Conservation (phyloP, 177 flowering plant species). For the Vitis hybrid region DNA sequence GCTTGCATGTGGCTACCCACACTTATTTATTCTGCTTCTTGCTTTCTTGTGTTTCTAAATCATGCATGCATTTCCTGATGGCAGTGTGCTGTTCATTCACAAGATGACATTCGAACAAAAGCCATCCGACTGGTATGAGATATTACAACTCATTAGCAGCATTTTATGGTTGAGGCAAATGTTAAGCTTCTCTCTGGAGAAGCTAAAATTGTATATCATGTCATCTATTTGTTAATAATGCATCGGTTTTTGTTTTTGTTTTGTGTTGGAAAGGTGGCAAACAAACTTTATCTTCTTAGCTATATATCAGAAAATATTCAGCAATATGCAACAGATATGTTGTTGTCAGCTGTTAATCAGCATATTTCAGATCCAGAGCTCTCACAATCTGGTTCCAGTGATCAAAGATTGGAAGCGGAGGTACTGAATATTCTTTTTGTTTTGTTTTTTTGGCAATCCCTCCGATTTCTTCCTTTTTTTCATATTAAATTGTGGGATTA, state of each 20-base stretch:
- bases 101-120: conserved; percentile 87
- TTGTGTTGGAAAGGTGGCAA: conserved; percentile 67
- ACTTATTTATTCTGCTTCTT: neutral
- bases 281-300: conserved; percentile 75
- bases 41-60: neutral
- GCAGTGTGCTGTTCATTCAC: conserved; percentile 88
- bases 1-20: neutral
- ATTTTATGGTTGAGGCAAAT: neutral
- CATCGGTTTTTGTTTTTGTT: neutral
- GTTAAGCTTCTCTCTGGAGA: neutral
- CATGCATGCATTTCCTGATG: conserved; percentile 22
- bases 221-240: neutral
- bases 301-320: conserved; percentile 65
- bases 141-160: neutral
- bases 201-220: neutral
- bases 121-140: conserved; percentile 88
- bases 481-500: neutral
- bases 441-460: neutral
- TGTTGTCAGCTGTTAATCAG: conserved; percentile 70
- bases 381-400: conserved; percentile 35
- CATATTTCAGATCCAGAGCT: conserved; percentile 36
- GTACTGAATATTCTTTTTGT: conserved; percentile 25
- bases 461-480: conserved; percentile 9
- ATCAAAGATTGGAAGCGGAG: conserved; percentile 53
- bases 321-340: conserved; percentile 73